Evolutionary conservation across 768 basidiomycete genomes (phyloP).

Genomic region (Boletellus emodensis): DNA sequence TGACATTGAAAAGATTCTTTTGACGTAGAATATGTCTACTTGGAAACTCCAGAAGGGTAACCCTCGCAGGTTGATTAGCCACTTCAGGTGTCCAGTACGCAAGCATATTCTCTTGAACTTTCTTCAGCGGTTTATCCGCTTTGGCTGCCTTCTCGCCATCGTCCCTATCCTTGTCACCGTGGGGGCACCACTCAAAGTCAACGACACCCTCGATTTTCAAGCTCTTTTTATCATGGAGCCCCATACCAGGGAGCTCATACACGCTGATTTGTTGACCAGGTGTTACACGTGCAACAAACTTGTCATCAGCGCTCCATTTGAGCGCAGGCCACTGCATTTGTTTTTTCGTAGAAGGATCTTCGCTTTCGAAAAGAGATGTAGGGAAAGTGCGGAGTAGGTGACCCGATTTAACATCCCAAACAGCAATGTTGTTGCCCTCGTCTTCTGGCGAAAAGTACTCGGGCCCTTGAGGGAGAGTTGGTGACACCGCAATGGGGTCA

Average conservation of each 20-base stretch:
- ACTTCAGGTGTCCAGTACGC: slow-evolving; percentile 99
- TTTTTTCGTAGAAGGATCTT: slow-evolving; percentile 58
- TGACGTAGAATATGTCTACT: slow-evolving; percentile 78
- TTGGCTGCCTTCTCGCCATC: slow-evolving; percentile 46
- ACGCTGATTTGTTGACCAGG: slow-evolving; percentile 93
- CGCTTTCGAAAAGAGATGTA: slow-evolving; percentile 56
- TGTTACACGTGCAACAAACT: slow-evolving; percentile 85
- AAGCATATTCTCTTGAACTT: slow-evolving; percentile 83
- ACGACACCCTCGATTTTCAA: slow-evolving; percentile 96
- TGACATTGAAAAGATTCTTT: slow-evolving; percentile 97
- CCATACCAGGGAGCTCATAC: slow-evolving; percentile 93
- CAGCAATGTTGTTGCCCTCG: slow-evolving; percentile 92
- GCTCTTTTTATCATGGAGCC: slow-evolving; percentile 91
- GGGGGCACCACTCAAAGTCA: slow-evolving; percentile 98
- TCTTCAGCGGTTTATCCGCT: slow-evolving; percentile 51
- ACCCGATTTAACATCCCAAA: slow-evolving; percentile 98
- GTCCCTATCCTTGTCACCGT: slow-evolving; percentile 83
- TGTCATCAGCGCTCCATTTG: slow-evolving; percentile 97
- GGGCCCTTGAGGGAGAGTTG: slow-evolving; percentile 74
- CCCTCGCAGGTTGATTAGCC: slow-evolving; percentile 92
- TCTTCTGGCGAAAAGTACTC: slow-evolving; percentile 90
- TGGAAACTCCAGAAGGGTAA: slow-evolving; percentile 89
- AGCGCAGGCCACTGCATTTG: slow-evolving; percentile 93
- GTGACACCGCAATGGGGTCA: slow-evolving; percentile 83
- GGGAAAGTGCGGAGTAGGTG: slow-evolving; percentile 89